Evolutionary conservation across 2,329 filamentous ascomycete species (phyloP), one percentile per base, ranked within the genome.

Genomic region (Nothophoma quercina): DNA sequence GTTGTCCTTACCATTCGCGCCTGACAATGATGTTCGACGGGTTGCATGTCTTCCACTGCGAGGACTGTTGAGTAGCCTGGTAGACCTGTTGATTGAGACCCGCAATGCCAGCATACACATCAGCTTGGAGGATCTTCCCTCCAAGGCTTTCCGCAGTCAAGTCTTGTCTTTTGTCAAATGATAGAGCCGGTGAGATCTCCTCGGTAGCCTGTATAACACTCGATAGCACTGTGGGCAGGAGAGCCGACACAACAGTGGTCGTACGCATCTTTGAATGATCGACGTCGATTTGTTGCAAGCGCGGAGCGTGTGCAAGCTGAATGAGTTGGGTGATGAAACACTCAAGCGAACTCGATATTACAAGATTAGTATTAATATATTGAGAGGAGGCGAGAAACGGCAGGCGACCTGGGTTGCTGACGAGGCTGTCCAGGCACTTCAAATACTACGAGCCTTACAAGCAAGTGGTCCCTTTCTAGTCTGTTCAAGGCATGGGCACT

Each of bases 1-100:
- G 7, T 9, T 9, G 1, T 21, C 46, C 79, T 33, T 44, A 77
- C 79, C 79, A 81, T 67, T 81, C 78, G 44, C 69, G 68, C 33
- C 79, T 69, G 5, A 78, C 62, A 13, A 65, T 63, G 9, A 73
- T 72, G 51, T 76, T 80, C 9, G 64, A 44, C 4, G 76, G 55
- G 10, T 69, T 77, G 52, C 76, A 78, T 22, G 59, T 68, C 29
- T 62, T 61, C 55, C 60, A 64, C 36, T 63, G 68, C 6, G 44
- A 39, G 8, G 40, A 19, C 47, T 66, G 48, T 28, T 60, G 52
- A 5, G 51, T 64, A 30, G 60, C 58, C 41, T 69, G 66, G 39
- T 63, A 68, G n/a, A 59, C 52, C 34, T 68, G 60, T 46, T 69
- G 66, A 7, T 63, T 67, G 29, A 65, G 51, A 28, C 51, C 61